A percentile compares a stretch with the other conserved stretches of the same genome.
Evolutionary conservation across 1,284 basidiomycete genomes (phyloP).

Genomic region (Pyrrhoderma lamaoense): DNA sequence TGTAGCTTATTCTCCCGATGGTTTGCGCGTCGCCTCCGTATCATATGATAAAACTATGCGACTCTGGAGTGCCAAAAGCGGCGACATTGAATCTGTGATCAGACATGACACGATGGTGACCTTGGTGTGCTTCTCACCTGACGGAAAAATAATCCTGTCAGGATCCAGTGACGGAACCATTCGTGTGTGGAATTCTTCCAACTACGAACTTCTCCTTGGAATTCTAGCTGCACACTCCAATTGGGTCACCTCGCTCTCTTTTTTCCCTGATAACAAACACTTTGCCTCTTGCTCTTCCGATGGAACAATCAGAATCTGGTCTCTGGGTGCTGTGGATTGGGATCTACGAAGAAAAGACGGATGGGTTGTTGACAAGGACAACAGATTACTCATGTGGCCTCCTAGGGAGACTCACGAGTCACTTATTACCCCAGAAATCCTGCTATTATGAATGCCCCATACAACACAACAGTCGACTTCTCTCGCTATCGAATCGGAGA

Average conservation of each 20-base stretch:
- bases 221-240: conserved; percentile 16
- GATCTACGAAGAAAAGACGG: not conserved
- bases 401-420: too few species aligned
- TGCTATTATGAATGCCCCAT: too few species aligned
- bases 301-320: not conserved
- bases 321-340: too few species aligned
- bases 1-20: not conserved
- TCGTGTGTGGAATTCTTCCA: conserved; percentile 19
- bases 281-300: conserved; percentile 72
- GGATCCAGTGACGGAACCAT: conserved; percentile 33
- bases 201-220: conserved; percentile 2
- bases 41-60: not conserved
- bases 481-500: too few species aligned
- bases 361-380: not conserved
- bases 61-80: not conserved
- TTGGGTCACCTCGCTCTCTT: conserved; percentile 56
- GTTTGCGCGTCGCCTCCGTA: not conserved
- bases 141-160: not conserved
- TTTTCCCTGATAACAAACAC: conserved; percentile 4
- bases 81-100: not conserved
- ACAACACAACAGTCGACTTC: too few species aligned
- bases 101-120: too few species aligned
- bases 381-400: too few species aligned
- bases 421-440: too few species aligned
- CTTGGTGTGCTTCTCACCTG: not conserved